Evolutionary conservation across 202 grass and related monocot species (phyloP).

Genomic region (Elaeis oleifera): DNA sequence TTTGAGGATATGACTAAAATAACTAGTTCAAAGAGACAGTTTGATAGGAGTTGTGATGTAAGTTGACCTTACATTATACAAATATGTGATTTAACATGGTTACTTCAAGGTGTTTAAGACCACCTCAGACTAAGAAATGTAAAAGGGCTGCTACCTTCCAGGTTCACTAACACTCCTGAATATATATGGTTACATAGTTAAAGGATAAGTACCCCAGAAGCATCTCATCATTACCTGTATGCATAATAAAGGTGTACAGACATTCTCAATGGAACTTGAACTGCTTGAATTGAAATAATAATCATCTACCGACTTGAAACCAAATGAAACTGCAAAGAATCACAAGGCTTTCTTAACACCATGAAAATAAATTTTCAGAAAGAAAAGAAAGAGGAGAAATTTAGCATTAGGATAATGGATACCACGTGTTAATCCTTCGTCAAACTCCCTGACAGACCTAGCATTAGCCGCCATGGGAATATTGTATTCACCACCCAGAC

Average conservation of each 20-base stretch:
- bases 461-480: constrained; percentile 63
- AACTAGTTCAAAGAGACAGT: too few relatives aligned
- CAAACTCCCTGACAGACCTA: constrained; percentile 84
- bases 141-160: too few relatives aligned
- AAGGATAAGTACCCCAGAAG: neutral
- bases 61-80: too few relatives aligned
- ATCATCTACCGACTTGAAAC: constrained; percentile 97
- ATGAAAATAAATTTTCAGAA: neutral
- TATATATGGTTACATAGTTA: too few relatives aligned
- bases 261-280: constrained; percentile 77
- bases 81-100: too few relatives aligned
- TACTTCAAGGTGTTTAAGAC: too few relatives aligned
- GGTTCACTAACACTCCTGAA: too few relatives aligned
- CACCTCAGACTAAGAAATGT: too few relatives aligned
- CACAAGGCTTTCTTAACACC: constrained; percentile 14
- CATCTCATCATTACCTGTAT: constrained; percentile 59
- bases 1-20: too few relatives aligned
- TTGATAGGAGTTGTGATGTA: too few relatives aligned
- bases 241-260: constrained; percentile 77
- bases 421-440: constrained; percentile 89
- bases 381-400: constrained; percentile 4
- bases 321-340: constrained; percentile 78
- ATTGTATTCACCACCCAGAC: constrained; percentile 70
- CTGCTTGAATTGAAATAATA: constrained; percentile 93
- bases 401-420: constrained; percentile 12